phyloP scores from a whole-genome alignment of 441 rosid genomes.

The Pelargonium myrrhifolium region DNA sequence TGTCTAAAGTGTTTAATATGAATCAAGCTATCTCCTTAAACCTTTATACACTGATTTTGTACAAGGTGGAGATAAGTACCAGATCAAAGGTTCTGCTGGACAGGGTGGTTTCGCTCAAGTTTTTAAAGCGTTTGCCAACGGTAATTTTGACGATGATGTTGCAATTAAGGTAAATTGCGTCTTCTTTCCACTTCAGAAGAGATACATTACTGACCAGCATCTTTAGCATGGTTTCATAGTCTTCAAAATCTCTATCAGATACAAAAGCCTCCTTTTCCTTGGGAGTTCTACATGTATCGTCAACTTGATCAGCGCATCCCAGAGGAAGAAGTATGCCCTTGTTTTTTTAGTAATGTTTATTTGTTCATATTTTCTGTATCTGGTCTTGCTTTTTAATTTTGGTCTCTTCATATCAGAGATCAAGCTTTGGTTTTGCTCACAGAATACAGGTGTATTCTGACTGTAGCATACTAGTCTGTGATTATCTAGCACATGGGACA shows the following conservation, averaged over 20 bases:
- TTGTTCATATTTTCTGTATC: conserved; percentile 12
- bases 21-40: neutral
- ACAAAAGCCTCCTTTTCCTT: conserved; percentile 85
- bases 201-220: neutral
- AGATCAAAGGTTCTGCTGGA: conserved; percentile 89
- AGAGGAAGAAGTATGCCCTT: conserved; percentile 48
- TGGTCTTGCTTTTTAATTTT: conserved; percentile 10
- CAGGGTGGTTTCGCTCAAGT: conserved; percentile 89
- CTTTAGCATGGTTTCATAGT: neutral
- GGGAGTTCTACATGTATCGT: conserved; percentile 94
- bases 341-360: conserved; percentile 12
- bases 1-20: neutral
- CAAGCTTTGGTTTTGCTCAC: conserved; percentile 73
- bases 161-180: conserved; percentile 63
- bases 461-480: conserved; percentile 76
- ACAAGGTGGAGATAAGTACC: conserved; percentile 80
- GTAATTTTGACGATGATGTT: conserved; percentile 69
- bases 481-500: conserved; percentile 77
- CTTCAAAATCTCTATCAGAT: conserved; percentile 39
- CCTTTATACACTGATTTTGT: conserved; percentile 17
- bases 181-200: neutral
- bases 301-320: conserved; percentile 73
- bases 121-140: conserved; percentile 56
- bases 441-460: conserved; percentile 64
- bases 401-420: conserved; percentile 46